Evolutionary conservation across 306 rosid genomes (phyloP), one percentile per base, ranked within the genome.

Genomic region (Lupinus albus): DNA sequence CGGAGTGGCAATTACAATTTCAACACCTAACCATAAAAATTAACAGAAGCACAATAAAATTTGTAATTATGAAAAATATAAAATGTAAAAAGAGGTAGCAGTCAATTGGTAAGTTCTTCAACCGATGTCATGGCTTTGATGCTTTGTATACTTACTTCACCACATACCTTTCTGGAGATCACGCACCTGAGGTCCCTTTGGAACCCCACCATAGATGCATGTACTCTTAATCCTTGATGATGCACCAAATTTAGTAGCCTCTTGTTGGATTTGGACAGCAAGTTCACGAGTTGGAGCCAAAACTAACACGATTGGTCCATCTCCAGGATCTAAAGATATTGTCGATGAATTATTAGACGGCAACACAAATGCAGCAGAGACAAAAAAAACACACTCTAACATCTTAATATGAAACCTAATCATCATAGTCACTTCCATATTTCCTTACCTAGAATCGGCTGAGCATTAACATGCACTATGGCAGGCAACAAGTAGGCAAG

Each of bases 101-200:
- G 44, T 5, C 49, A 52, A 56, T 60, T 46, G 14, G 64, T 32
- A 33, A 38, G 59, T 52, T 52, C 55, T 44, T 45, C 12, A 50
- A 49, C 54, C 68, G 59, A 71, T 35, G 63, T 7, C 68, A 65
- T 39, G 35, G 69, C 56, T 58, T 66, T 6, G 47, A 13, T 4
- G 30, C 4, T 3, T 25, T 25, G 2, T 0, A 78, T 71, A 71
- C 81, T 62, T 53, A 78, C 76, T 50, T 68, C 71, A 71, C 62
- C 80, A 77, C 84, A 54, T 76, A 90, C 99, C 99, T 86, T 84
- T 94, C 81, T 94, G 99, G 46, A 94, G 97, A 78, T 94, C 99
- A 54, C 97, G 96, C 75, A 94, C 95, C 81, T 94, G 99, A 72
- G 99, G 99, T 55, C 97, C 99, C 82, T 90, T 93, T n/a, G 99